Percentiles rank a stretch among this genome's conserved stretches.
Conservation (phyloP, 2,329 filamentous ascomycete genomes). For the Endothia cerciana region DNA sequence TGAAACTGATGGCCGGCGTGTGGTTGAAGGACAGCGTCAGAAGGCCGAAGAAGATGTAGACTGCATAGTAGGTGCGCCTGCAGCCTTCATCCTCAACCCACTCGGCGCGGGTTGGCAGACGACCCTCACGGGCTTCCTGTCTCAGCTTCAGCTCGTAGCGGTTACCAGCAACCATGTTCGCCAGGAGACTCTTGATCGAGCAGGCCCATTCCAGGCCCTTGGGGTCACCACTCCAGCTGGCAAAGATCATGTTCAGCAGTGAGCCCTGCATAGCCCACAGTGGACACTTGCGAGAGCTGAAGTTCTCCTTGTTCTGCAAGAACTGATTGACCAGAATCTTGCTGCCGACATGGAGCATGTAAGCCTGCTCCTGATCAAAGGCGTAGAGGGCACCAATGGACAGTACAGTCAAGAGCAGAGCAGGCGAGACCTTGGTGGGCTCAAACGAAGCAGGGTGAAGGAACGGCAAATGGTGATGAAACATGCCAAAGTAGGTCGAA, state of each 20-base stretch:
- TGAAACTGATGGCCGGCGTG: conserved; percentile 96
- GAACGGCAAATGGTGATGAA: conserved; percentile 96
- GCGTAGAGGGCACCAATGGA: conserved; percentile 96
- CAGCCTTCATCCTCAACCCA: conserved; percentile 98
- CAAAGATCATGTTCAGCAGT: conserved; percentile 97
- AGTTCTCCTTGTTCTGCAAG: conserved; percentile 96
- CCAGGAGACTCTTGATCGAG: conserved; percentile 96
- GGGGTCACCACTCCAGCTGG: conserved; percentile 97
- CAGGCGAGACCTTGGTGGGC: conserved; percentile 77
- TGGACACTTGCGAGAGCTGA: conserved; percentile 95
- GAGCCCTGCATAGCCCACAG: conserved; percentile 99
- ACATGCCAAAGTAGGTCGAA: conserved; percentile 94
- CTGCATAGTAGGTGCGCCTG: conserved; percentile 94
- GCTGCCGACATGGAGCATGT: conserved; percentile 95
- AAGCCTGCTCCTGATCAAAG: conserved; percentile 95
- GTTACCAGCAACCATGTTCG: conserved; percentile 98
- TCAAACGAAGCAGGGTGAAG: conserved; percentile 90
- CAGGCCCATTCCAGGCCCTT: conserved; percentile 98
- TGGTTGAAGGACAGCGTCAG: conserved; percentile 96
- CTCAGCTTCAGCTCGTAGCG: conserved; percentile 94
- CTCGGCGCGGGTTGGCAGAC: conserved; percentile 77
- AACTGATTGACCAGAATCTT: conserved; percentile 98
- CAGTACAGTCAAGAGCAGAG: conserved; percentile 84
- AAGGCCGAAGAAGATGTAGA: conserved; percentile 98
- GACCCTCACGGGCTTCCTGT: conserved; percentile 80